Evolutionary conservation across 2,329 filamentous ascomycete genomes (phyloP).

Genomic region (Trichoderma afroharzianum): DNA sequence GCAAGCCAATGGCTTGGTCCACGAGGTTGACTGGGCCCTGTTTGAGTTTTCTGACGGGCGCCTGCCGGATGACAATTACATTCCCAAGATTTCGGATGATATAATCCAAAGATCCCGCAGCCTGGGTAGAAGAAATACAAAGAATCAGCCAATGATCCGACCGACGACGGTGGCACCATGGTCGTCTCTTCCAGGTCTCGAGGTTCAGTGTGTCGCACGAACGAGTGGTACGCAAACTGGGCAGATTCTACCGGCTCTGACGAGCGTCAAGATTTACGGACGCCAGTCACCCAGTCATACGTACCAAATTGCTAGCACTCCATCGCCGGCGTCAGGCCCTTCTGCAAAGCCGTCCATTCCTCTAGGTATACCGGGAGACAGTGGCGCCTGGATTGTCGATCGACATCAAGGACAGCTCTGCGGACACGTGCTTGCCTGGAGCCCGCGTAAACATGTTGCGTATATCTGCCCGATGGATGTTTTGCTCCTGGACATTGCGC

Average conservation of each 20-base stretch:
- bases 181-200: slow-evolving; percentile 64
- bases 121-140: slow-evolving; percentile 26
- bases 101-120: slow-evolving; percentile 17
- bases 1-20: slow-evolving; percentile 65
- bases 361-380: slow-evolving; percentile 77
- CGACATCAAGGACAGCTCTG: slow-evolving; percentile 74
- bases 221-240: slow-evolving; percentile 82
- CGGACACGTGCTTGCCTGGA: slow-evolving; percentile 89
- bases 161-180: slow-evolving; percentile 58
- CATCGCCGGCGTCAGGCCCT: slow-evolving; percentile 17
- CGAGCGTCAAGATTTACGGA: slow-evolving; percentile 82
- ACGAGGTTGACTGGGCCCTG: slow-evolving; percentile 95
- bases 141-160: slow-evolving; percentile 36
- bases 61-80: slow-evolving; percentile 66
- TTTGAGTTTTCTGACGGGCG: slow-evolving; percentile 74
- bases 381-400: slow-evolving; percentile 88
- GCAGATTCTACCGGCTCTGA: slow-evolving; percentile 71
- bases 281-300: slow-evolving; percentile 75
- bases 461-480: slow-evolving; percentile 97
- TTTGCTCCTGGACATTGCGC: slow-evolving; percentile 77
- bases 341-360: slow-evolving; percentile 29
- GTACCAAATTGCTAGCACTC: slow-evolving; percentile 53
- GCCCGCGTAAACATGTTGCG: slow-evolving; percentile 71
- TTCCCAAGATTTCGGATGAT: slow-evolving; percentile 42
- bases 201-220: slow-evolving; percentile 84